Evolutionary conservation across 2,329 filamentous ascomycete species (phyloP).

Genomic region (Aschersonia sp.): DNA sequence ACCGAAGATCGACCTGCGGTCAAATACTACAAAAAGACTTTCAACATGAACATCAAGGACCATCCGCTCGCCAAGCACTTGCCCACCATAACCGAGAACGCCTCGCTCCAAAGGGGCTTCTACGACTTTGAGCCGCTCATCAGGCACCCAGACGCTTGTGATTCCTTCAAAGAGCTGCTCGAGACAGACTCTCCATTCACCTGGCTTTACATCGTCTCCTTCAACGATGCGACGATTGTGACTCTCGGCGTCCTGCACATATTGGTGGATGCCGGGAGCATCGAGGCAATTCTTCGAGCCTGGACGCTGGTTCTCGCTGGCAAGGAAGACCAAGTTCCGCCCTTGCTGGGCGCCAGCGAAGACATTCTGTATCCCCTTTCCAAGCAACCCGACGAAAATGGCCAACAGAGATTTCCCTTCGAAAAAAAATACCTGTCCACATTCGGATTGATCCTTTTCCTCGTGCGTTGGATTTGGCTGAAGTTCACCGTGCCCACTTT

Average conservation of each 20-base stretch:
- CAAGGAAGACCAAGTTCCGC: slow-evolving; percentile 23
- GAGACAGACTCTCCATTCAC: slow-evolving; percentile 28
- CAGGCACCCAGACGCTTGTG: not conserved
- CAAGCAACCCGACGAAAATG: not conserved
- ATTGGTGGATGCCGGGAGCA: slow-evolving; percentile 30
- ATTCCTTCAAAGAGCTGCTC: slow-evolving; percentile 23
- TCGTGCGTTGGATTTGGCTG: slow-evolving; percentile 17
- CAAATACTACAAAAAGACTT: slow-evolving; percentile 20
- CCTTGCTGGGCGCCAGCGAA: slow-evolving; percentile 16
- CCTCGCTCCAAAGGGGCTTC: not conserved
- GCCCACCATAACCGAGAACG: slow-evolving; percentile 12
- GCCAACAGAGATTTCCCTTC: not conserved
- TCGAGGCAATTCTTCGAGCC: slow-evolving; percentile 22
- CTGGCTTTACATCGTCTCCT: slow-evolving; percentile 30
- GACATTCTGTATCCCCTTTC: slow-evolving; percentile 17
- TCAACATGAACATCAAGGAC: slow-evolving; percentile 21
- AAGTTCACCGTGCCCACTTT: slow-evolving; percentile 17
- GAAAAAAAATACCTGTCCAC: slow-evolving; percentile 11
- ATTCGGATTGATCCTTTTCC: slow-evolving; percentile 16
- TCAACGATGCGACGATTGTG: slow-evolving; percentile 34
- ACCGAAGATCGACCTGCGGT: slow-evolving; percentile 21
- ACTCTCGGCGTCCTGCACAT: slow-evolving; percentile 30
- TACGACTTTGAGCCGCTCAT: not conserved
- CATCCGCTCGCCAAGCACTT: slow-evolving; percentile 24
- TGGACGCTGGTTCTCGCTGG: slow-evolving; percentile 31